Base-by-base conservation (phyloP, 1,139 yeast genomes). In the Yamadazyma spencermartinsiae region DNA sequence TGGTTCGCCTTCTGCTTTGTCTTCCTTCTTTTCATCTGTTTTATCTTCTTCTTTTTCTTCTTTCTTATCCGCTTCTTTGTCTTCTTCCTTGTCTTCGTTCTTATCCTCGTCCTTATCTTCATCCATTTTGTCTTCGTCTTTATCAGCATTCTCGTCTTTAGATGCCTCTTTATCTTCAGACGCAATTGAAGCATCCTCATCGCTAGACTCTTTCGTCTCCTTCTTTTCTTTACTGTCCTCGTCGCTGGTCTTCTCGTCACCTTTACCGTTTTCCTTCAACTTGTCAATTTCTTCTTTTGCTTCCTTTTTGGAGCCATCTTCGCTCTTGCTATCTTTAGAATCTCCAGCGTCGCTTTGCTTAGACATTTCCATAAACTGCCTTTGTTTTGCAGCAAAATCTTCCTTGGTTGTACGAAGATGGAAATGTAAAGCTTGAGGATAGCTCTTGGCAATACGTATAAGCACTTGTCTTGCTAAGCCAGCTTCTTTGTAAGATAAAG, bases 361-460 rank as follows among this genome's bases (percentile, higher is more conserved):
- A 15, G 81, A 71, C 31, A 80, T 73, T 38, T 82, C 86, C 65
- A 75, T 60, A 2, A 83, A 82, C 56, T 87, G 96, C 41, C 94
- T 75, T 58, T 88, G 96, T 40, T 89, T 78, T 7, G 88, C 89
- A 3, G 90, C 83, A 61, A 84, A 87, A 54, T 94, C 98, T 58
- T 92, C 99, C 56, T 86, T 86, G 0, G 98, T 87, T 0, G 98
- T 94, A 48, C 98, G 74, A 55, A 94, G 74, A 55, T 90, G 97
- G 80, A 89, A 92, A 56, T 92, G 98, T 42, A 94, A 73, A 0
- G 98, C 96, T 63, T 94, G 99, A 2, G 99, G 99, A 62, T 86
- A 94, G 38, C 89, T 83, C 68, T 92, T 92, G 1, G 98, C 98
- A 55, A 94, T 92, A 52, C 95, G 76, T 35, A 89, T 84, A 57